Conservation (phyloP, 1,139 yeast genomes). For the Yamadazyma epiphylla region DNA sequence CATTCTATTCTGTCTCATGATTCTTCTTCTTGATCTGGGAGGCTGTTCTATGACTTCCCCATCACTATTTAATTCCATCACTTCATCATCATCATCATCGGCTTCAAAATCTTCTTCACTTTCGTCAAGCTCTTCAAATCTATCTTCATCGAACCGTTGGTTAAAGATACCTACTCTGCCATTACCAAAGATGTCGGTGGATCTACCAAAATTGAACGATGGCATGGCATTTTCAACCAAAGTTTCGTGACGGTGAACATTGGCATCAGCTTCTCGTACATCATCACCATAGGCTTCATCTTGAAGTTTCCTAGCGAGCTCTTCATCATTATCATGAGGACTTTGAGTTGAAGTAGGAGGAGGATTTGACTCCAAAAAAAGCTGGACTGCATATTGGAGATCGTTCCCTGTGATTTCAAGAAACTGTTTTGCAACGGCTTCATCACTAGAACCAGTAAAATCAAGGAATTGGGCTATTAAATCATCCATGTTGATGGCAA, state of each 20-base stretch:
- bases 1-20: conserved; percentile 22
- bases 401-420: conserved; percentile 77
- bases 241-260: conserved; percentile 79
- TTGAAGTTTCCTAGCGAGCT: conserved; percentile 61
- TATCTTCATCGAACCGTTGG: conserved; percentile 37
- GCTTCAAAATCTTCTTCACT: conserved; percentile 17
- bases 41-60: conserved; percentile 23
- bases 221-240: conserved; percentile 40
- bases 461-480: conserved; percentile 66
- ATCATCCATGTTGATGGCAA: conserved; percentile 13
- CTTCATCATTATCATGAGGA: conserved; percentile 43
- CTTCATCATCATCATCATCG: conserved; percentile 20
- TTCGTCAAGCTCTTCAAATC: conserved; percentile 18
- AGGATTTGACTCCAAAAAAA: conserved; percentile 60
- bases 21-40: conserved; percentile 26
- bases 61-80: conserved; percentile 27
- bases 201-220: conserved; percentile 11
- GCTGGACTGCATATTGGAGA: conserved; percentile 79
- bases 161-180: conserved; percentile 43
- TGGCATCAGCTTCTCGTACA: conserved; percentile 66
- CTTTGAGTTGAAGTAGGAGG: conserved; percentile 3
- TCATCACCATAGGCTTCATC: conserved; percentile 53
- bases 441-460: conserved; percentile 74
- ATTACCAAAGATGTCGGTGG: conserved; percentile 39
- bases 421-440: conserved; percentile 69